Percentiles rank a stretch among this genome's conserved stretches.
These are phyloP conservation scores for Grosmannia penicillata DNA, from an alignment of 2,329 filamentous ascomycete genomes.

Conservation along the genomic window DNA sequence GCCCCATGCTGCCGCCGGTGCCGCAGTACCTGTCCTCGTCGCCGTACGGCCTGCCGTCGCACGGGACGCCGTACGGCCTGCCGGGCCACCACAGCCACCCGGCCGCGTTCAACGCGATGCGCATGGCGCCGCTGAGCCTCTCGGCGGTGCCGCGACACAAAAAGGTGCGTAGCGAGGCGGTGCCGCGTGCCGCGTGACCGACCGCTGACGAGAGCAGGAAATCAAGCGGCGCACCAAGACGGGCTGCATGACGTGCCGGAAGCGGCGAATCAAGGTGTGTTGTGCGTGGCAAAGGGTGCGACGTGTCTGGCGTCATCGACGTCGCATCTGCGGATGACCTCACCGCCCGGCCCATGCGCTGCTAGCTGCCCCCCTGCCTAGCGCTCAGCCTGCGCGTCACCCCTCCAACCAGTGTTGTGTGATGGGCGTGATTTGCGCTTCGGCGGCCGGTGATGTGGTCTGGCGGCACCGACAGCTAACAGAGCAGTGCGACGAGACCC, in stretches of 20 bases:
- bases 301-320: too few relatives aligned
- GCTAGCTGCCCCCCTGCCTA: too few relatives aligned
- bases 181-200: too few relatives aligned
- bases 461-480: too few relatives aligned
- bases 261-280: conserved; percentile 44
- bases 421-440: neutral
- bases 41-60: conserved; percentile 27
- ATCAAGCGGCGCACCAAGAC: conserved; percentile 50
- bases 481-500: conserved; percentile 79
- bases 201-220: conserved; percentile 24
- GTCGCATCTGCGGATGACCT: too few relatives aligned
- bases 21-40: conserved; percentile 20
- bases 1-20: conserved; percentile 15
- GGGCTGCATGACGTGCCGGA: conserved; percentile 47
- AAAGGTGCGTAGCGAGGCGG: conserved; percentile 31
- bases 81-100: conserved; percentile 10
- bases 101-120: conserved; percentile 1
- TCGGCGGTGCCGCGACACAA: conserved; percentile 26
- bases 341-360: neutral
- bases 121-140: conserved; percentile 5
- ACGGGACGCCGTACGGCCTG: conserved; percentile 28
- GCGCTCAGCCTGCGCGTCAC: too few relatives aligned
- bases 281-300: too few relatives aligned
- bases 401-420: neutral
- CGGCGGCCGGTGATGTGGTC: too few relatives aligned